Evolutionary conservation across 805 yeast genomes (phyloP).

Genomic region (Myxozyma melibiosi): DNA sequence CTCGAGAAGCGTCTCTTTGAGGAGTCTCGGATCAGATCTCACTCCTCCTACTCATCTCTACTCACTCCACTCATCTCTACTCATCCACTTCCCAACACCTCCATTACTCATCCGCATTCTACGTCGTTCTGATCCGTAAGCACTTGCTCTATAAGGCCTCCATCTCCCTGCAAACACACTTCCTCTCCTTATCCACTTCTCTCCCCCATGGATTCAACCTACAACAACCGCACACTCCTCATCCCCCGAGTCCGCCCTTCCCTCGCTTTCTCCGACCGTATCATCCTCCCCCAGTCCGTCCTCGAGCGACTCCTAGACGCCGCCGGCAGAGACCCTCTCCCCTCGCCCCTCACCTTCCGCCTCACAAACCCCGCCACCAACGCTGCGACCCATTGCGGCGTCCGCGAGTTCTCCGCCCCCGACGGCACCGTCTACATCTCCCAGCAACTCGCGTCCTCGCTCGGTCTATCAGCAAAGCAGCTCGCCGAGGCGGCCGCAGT

Average conservation of each 20-base stretch:
- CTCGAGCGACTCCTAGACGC: slow-evolving; percentile 28
- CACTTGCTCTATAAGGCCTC: no score
- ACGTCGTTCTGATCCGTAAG: no score
- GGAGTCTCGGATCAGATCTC: no score
- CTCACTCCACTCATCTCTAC: neutral
- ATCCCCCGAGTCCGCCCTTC: slow-evolving; percentile 9
- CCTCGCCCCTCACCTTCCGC: slow-evolving; percentile 48
- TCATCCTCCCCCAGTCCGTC: slow-evolving; percentile 34
- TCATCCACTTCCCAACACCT: no score
- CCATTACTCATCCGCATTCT: no score
- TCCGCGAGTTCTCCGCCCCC: slow-evolving; percentile 52
- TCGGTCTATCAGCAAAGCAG: slow-evolving; percentile 35
- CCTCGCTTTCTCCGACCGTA: slow-evolving; percentile 31
- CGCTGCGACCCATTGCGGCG: slow-evolving; percentile 47
- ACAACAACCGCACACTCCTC: no score
- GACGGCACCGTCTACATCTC: slow-evolving; percentile 47
- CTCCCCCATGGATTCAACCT: no score
- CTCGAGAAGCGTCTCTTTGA: no score
- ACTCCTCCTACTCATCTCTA: neutral
- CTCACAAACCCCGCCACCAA: slow-evolving; percentile 36
- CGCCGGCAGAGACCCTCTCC: slow-evolving; percentile 34
- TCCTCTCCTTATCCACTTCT: no score
- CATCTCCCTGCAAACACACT: no score
- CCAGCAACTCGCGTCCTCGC: slow-evolving; percentile 39
- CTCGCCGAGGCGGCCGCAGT: slow-evolving; percentile 18